phyloP scores from a whole-genome alignment of 306 rosid genomes.

The Benincasa hispida region DNA sequence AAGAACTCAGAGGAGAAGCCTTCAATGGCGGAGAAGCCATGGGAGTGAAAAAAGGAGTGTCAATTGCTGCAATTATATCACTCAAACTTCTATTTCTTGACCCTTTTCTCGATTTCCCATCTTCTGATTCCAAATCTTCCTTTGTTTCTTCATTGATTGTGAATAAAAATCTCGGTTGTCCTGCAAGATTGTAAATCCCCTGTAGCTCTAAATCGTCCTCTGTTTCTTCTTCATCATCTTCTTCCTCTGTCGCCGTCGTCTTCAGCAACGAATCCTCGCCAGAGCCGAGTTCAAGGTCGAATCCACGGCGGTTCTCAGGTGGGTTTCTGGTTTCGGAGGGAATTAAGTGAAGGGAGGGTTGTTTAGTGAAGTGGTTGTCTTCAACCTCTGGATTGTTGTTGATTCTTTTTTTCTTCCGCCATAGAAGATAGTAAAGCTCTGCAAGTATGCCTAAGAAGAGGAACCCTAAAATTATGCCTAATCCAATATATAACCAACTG shows the following conservation, averaged over 20 bases:
- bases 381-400: neutral
- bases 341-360: neutral
- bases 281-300: constrained; percentile 30
- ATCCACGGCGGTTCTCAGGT: constrained; percentile 17
- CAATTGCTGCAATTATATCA: constrained; percentile 36
- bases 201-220: constrained; percentile 53
- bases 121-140: constrained; percentile 81
- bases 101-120: constrained; percentile 55
- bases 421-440: constrained; percentile 2
- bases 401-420: neutral
- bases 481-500: neutral
- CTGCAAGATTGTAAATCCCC: constrained; percentile 68
- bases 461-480: neutral
- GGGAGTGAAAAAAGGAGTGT: constrained; percentile 37
- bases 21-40: constrained; percentile 42
- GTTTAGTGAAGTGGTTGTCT: neutral
- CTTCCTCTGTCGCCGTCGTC: constrained; percentile 30
- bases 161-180: constrained; percentile 82
- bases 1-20: constrained; percentile 25
- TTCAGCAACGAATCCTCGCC: constrained; percentile 29
- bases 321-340: neutral
- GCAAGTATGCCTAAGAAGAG: neutral
- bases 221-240: neutral
- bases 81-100: constrained; percentile 62
- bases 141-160: constrained; percentile 71